Evolutionary conservation across 129 eudicot genomes (phyloP), one percentile per base, ranked within the genome.

Genomic region (Flaveria bidentis): DNA sequence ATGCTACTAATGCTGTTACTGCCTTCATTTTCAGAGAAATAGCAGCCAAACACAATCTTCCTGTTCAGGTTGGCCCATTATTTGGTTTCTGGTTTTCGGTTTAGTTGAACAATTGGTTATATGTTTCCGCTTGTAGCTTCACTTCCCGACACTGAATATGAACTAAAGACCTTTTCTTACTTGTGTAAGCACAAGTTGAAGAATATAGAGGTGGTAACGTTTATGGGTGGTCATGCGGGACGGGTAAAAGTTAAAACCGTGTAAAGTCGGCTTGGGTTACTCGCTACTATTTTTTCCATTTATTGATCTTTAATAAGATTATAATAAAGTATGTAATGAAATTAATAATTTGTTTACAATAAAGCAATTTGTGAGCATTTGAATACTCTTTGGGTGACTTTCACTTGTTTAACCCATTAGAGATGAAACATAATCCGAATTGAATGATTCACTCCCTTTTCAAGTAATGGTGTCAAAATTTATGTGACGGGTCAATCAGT

Each of bases 1-100:
- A 94, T 25, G 99, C 99, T 28, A 94, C 97, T 28, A 94, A 94
- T 85, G 93, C 99, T 57, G 84, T 94, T 68, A 91, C 99, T 30
- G 86, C 99, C 20, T 94, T 94, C 81, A 74, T 91, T 47, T 94
- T 94, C 77, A 84, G 93, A 69, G 99, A 94, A 85, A 94, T 94
- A 62, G 99, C 93, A 51, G 67, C 83, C 76, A 94, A 89, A 69
- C 90, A 87, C 84, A 85, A 91, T 26, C 84, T 94, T 60, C 99
- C 99, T 67, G 82, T 94, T 51, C 99, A 94, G 99, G 99, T 87
- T 28, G 26, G 87, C 18, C 28, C 28, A 2, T 65, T 70, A 26
- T 23, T 62, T 9, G 3, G 22, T 78, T 49, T 61, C 22, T 71
- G 36, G 67, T 53, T 68, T 58, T 39, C 17, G 2, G 33, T 17